These are phyloP conservation scores for Beauveria australis DNA, from an alignment of 2,329 filamentous ascomycete species.

Conservation along the genomic window DNA sequence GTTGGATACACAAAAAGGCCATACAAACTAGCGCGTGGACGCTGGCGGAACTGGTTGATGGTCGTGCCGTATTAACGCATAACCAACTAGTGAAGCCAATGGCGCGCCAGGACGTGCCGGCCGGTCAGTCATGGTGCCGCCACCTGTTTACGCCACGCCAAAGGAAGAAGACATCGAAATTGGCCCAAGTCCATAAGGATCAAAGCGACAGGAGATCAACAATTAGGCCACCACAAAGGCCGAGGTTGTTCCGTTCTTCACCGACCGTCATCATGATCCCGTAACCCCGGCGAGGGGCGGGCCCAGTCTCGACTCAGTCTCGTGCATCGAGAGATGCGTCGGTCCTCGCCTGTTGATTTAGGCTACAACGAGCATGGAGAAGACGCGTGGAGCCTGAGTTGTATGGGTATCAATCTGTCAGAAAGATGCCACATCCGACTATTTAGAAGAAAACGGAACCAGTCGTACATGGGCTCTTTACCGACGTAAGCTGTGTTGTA, in stretches of 20 bases:
- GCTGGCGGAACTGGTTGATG: no score
- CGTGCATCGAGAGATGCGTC: background rate
- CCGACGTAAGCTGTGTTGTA: background rate
- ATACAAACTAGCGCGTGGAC: background rate
- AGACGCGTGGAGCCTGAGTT: background rate
- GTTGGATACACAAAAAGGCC: background rate
- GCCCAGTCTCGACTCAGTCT: background rate
- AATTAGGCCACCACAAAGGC: background rate
- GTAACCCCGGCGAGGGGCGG: background rate
- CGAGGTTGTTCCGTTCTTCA: background rate
- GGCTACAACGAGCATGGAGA: background rate
- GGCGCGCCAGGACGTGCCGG: no score
- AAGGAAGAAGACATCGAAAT: background rate
- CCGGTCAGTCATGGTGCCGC: no score
- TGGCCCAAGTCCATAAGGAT: no score
- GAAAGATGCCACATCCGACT: background rate
- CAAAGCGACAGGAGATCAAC: background rate
- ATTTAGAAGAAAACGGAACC: background rate
- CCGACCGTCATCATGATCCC: background rate
- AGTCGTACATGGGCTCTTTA: background rate
- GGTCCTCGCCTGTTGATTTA: background rate
- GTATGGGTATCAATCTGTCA: background rate
- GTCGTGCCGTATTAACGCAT: no score
- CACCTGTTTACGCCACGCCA: no score
- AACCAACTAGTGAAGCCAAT: no score